Conservation (phyloP, 2,329 filamentous ascomycete genomes). For the Fusarium continuum region DNA sequence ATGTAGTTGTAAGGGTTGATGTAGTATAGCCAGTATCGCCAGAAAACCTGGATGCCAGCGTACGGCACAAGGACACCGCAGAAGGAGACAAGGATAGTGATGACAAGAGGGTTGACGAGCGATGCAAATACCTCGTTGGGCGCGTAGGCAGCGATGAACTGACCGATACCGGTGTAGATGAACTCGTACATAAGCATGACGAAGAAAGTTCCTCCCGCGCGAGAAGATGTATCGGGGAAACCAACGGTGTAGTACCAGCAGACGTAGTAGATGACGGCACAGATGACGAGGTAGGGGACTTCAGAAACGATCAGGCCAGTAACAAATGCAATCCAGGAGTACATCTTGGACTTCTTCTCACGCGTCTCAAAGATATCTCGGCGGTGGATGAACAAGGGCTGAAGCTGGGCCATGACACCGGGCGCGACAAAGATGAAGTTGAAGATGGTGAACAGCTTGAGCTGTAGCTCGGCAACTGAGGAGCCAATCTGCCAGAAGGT, state of each 20-base stretch:
- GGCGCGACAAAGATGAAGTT: constrained; percentile 71
- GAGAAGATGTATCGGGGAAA: constrained; percentile 53
- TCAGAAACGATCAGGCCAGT: constrained; percentile 61
- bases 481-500: constrained; percentile 68
- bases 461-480: constrained; percentile 60
- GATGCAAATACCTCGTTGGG: constrained; percentile 69
- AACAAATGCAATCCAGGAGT: constrained; percentile 68
- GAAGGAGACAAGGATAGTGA: constrained; percentile 71
- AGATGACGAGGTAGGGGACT: constrained; percentile 56
- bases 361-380: constrained; percentile 60
- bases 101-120: constrained; percentile 64
- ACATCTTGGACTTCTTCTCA: constrained; percentile 63
- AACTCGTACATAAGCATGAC: constrained; percentile 69
- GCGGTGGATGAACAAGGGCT: constrained; percentile 59
- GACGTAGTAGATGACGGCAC: constrained; percentile 58
- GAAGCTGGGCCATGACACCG: constrained; percentile 60
- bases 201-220: constrained; percentile 63
- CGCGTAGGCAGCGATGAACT: constrained; percentile 70
- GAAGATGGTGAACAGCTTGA: constrained; percentile 68
- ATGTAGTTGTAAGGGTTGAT: constrained; percentile 70
- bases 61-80: constrained; percentile 80
- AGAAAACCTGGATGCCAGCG: constrained; percentile 68
- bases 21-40: constrained; percentile 72
- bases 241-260: constrained; percentile 69
- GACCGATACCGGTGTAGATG: constrained; percentile 68